phyloP scores from a whole-genome alignment of 139 green algal genomes.

The Closterium sp. region DNA sequence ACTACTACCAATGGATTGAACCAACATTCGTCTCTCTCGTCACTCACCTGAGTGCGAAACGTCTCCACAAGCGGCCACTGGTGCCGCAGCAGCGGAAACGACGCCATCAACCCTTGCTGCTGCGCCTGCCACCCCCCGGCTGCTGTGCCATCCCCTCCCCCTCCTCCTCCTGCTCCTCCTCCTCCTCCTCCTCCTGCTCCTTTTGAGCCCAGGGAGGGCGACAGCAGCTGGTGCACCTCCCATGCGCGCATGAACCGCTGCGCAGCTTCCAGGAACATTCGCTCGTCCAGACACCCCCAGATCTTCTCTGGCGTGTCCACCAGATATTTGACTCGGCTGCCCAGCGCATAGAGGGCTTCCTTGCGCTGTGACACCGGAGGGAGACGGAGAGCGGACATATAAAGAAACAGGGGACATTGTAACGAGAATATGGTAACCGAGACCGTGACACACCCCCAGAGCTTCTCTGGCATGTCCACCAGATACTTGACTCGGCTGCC shows the following conservation, averaged over 20 bases:
- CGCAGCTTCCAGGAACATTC: constrained; percentile 74
- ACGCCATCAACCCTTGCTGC: constrained; percentile 19
- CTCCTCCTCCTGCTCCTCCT: too few species aligned
- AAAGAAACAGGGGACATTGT: too few species aligned
- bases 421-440: too few species aligned
- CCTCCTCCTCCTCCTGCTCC: too few species aligned
- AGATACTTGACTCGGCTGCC: constrained; percentile 89
- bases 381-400: too few species aligned
- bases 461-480: constrained; percentile 83
- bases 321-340: constrained; percentile 87
- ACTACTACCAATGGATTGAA: too few species aligned
- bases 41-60: background rate
- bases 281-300: constrained; percentile 84
- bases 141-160: background rate
- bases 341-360: constrained; percentile 58
- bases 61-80: constrained; percentile 65
- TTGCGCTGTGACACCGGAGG: background rate
- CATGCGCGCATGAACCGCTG: constrained; percentile 71
- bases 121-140: constrained; percentile 4
- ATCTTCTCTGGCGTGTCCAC: constrained; percentile 95
- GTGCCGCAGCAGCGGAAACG: constrained; percentile 85
- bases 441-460: constrained; percentile 77
- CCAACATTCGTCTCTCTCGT: too few species aligned
- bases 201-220: too few species aligned
- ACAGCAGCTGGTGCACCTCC: constrained; percentile 59